Evolutionary conservation across 192 early-diverging fungal genomes (phyloP).

Genomic region (Entomortierella beljakovae): DNA sequence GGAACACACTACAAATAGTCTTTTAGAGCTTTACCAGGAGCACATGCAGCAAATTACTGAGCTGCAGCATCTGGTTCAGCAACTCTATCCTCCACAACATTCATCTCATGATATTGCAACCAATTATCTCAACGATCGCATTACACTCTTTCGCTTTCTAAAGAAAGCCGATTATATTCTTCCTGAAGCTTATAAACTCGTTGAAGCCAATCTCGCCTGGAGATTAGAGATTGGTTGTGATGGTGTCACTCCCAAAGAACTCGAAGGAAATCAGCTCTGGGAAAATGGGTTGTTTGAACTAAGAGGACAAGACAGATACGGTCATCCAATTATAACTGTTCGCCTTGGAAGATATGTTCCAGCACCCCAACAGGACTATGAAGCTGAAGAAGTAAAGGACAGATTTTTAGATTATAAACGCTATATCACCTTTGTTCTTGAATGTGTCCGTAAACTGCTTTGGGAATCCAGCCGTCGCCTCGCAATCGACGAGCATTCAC

Average conservation of each 20-base stretch:
- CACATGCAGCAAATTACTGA: constrained; percentile 48
- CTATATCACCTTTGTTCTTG: constrained; percentile 52
- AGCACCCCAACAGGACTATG: constrained; percentile 25
- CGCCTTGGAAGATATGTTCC: constrained; percentile 41
- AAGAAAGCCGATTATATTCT: constrained; percentile 51
- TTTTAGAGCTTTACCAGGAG: constrained; percentile 43
- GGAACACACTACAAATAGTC: constrained; percentile 24
- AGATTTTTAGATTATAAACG: constrained; percentile 49
- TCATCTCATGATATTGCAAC: constrained; percentile 33
- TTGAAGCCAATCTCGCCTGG: constrained; percentile 46
- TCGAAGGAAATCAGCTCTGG: constrained; percentile 43
- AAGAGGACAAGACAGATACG: constrained; percentile 47
- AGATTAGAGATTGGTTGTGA: constrained; percentile 24
- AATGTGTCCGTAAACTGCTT: constrained; percentile 50
- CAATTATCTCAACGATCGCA: constrained; percentile 48
- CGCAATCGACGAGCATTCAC: constrained; percentile 38
- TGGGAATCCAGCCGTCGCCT: constrained; percentile 51
- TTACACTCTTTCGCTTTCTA: constrained; percentile 54
- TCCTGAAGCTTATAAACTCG: constrained; percentile 44
- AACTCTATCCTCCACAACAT: constrained; percentile 37
- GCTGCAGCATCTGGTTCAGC: constrained; percentile 50
- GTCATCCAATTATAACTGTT: constrained; percentile 48
- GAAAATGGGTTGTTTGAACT: constrained; percentile 31
- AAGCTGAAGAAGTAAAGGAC: constrained; percentile 19
- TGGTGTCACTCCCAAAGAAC: constrained; percentile 30